Base-by-base conservation (phyloP, 1,139 yeast species). In the Lodderomyces margitis region DNA sequence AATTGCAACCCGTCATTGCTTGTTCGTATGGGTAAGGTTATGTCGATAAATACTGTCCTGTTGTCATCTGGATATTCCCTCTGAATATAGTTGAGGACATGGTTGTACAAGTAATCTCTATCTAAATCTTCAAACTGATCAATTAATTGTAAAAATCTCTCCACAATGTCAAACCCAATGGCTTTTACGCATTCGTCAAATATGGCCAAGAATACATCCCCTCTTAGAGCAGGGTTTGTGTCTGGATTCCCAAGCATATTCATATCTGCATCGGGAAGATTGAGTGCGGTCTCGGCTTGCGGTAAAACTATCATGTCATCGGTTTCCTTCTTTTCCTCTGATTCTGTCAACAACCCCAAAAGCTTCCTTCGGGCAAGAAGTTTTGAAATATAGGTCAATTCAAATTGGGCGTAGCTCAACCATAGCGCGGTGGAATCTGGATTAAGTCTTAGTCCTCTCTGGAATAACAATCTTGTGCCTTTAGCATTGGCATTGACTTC, bases 321-420 rank as follows among this genome's bases (percentile, higher is more conserved):
- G 40, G 32, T 24, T 14, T 36, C 38, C 33, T 36, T 36, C 21
- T 31, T 35, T 12, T 30, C 23, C 24, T 38, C 39, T 49, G 80
- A 75, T 50, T 84, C 91, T 34, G 87, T 82, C 31, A 84, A 71
- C 44, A 87, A 68, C 7, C 94, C 95, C 60, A 92, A 72, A 9
- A 92, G 80, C 61, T 83, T 79, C 59, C 98, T 76, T 64, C 98
- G 78, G 11, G 91, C 85, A 44, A 89, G 69, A 46, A 92, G 74
- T 59, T 88, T 89, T 15, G 95, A 81, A 32, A 89, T 80, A 55
- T 89, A 92, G 19, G 87, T 78, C 52, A 92, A 74, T 64, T 94
- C 99, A 53, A 94, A 83, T 54, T 87, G 89, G 40, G 87, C 82
- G 61, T 92, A 94, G 48, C 84, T 87, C 34, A 81, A 62, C 97